These are phyloP conservation scores for Naganishia liquefaciens DNA, from an alignment of 1,284 basidiomycete genomes.

Conservation along the genomic window DNA sequence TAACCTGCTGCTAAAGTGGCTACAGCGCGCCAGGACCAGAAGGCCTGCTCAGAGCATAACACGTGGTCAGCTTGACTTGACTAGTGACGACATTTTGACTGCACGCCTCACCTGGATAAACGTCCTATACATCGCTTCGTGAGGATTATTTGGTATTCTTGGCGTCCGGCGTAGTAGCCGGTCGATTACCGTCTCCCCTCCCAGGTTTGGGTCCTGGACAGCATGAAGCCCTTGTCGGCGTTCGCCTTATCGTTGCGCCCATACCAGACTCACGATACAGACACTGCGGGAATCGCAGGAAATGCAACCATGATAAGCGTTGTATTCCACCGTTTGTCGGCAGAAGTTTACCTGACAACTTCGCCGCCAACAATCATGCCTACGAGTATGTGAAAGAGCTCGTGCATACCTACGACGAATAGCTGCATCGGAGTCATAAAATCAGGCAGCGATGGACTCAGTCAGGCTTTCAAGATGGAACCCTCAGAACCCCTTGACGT, in stretches of 20 bases:
- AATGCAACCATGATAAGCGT: no score
- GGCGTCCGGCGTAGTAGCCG: slow-evolving; percentile 46
- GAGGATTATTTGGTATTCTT: slow-evolving; percentile 34
- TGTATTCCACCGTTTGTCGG: neutral
- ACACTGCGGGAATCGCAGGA: slow-evolving; percentile 34
- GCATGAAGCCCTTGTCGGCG: neutral
- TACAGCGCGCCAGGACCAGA: slow-evolving; percentile 36
- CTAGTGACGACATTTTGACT: neutral
- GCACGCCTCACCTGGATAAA: slow-evolving; percentile 27
- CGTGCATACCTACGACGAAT: slow-evolving; percentile 50
- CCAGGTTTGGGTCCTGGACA: slow-evolving; percentile 49
- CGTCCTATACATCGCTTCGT: slow-evolving; percentile 30
- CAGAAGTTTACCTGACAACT: slow-evolving; percentile 38
- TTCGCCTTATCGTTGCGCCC: no score
- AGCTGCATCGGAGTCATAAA: slow-evolving; percentile 43
- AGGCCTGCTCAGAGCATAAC: slow-evolving; percentile 4
- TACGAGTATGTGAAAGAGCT: slow-evolving; percentile 48
- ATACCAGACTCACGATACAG: slow-evolving; percentile 39
- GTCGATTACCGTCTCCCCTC: slow-evolving; percentile 49
- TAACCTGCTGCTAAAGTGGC: slow-evolving; percentile 49
- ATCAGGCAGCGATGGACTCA: neutral
- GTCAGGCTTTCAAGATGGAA: neutral
- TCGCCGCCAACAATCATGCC: slow-evolving; percentile 51
- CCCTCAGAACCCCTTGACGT: slow-evolving; percentile 21
- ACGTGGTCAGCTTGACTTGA: neutral